Percentiles rank a stretch among this genome's conserved stretches.
These are phyloP conservation scores for Avena insularis DNA, from an alignment of 176 grass and related monocot species.

Conservation along the genomic window DNA sequence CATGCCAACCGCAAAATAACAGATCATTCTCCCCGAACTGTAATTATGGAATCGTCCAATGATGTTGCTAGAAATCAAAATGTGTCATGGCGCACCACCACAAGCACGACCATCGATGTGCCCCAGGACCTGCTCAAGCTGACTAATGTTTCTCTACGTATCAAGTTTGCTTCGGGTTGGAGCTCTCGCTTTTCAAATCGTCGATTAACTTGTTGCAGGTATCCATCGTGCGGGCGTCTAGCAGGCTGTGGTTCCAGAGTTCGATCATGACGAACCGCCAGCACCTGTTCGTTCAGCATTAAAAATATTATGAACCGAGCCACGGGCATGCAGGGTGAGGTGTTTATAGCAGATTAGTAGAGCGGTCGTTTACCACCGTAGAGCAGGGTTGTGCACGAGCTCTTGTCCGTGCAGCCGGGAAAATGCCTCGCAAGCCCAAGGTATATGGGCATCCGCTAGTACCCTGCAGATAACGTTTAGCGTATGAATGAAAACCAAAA, in stretches of 20 bases:
- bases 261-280: slow-evolving; percentile 61
- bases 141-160: background rate
- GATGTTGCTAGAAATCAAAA: background rate
- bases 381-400: slow-evolving; percentile 48
- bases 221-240: slow-evolving; percentile 72
- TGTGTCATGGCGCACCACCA: background rate
- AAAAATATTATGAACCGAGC: background rate
- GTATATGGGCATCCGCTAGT: slow-evolving; percentile 71
- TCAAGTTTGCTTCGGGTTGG: slow-evolving; percentile 37
- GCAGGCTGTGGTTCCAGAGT: slow-evolving; percentile 54
- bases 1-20: background rate
- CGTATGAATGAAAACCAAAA: slow-evolving; percentile 13
- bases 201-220: slow-evolving; percentile 74
- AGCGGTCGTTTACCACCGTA: slow-evolving; percentile 53
- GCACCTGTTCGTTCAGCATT: slow-evolving; percentile 52
- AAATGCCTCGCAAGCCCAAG: slow-evolving; percentile 81
- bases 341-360: background rate
- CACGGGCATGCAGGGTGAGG: background rate
- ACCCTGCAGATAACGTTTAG: slow-evolving; percentile 54
- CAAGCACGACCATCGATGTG: background rate
- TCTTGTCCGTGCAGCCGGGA: slow-evolving; percentile 66
- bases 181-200: slow-evolving; percentile 32
- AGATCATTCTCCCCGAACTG: background rate
- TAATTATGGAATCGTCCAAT: background rate
- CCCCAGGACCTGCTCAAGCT: background rate